Evolutionary conservation across 2,329 filamentous ascomycete genomes (phyloP), one percentile per base, ranked within the genome.

Genomic region (Fusarium illudens): DNA sequence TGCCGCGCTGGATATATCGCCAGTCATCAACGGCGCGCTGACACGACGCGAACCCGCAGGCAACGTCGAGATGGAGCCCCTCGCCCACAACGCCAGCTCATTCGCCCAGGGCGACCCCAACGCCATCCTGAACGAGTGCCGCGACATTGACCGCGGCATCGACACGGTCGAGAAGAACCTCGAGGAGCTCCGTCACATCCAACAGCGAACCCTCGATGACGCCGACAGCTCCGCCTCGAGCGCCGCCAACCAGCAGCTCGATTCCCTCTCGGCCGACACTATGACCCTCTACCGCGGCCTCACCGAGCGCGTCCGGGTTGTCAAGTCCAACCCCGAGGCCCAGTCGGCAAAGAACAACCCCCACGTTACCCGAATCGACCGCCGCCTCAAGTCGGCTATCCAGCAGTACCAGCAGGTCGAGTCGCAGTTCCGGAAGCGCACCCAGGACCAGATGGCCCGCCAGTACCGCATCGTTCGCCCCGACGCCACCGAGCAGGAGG

Each of bases 391-490:
- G 83, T 83, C 86, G 44, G 92, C 92, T 62, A 95, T 97, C 78
- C 88, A 92, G 71, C 83, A 89, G 65, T 97, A 94, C 83, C 93
- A 96, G 80, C 86, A 89, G 69, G 84, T 93, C 58, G 94, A 98
- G 79, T 88, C 88, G 1, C 86, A 90, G 20, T 97, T 94, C 85
- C 88, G 91, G 76, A 91, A 92, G 79, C 90, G 91, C 71, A 89
- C 93, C 30, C 87, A 92, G 77, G 91, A 93, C 51, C 93, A 96
- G 79, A 92, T 96, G 82, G 91, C 90, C 70, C 88, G 96, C 58
- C 94, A 97, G 78, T 97, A 96, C 81, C 88, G 92, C 62, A 97
- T 98, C 76, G 94, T 96, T 58, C 87, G 89, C 68, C 92, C 94
- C 20, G 90, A 97, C 60, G 93, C 93, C 4, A 87, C 88, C 27